phyloP scores from a whole-genome alignment of 2,329 filamentous ascomycete genomes.

The Sporothrix globosa region DNA sequence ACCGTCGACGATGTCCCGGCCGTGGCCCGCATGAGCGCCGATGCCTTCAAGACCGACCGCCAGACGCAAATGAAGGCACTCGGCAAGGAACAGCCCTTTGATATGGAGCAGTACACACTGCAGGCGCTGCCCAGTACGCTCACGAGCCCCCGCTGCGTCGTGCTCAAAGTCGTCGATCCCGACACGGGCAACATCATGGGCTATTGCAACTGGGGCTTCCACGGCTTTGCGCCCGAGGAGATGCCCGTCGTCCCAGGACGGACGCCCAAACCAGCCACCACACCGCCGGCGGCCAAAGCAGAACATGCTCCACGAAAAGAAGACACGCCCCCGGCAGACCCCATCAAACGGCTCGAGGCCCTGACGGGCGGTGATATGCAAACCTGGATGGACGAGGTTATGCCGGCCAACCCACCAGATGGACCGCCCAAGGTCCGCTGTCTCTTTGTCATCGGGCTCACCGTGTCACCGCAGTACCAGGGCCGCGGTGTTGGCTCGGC shows the following conservation, averaged over 20 bases:
- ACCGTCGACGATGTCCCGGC: not conserved
- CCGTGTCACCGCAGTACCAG: slow-evolving; percentile 2
- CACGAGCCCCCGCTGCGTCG: not conserved
- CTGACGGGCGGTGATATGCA: not conserved
- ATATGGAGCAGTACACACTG: not conserved
- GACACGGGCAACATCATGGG: not conserved
- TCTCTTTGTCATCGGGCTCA: not conserved
- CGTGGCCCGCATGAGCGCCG: not conserved
- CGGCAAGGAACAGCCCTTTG: not conserved
- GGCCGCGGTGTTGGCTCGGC: slow-evolving; percentile 11
- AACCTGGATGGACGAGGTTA: slow-evolving; percentile 5
- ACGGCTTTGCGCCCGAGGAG: not conserved
- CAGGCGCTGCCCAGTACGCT: not conserved
- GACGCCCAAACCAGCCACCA: not conserved
- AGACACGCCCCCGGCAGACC: not conserved
- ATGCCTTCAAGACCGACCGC: slow-evolving; percentile 5
- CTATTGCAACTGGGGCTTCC: slow-evolving; percentile 9
- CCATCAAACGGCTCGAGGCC: slow-evolving; percentile 9
- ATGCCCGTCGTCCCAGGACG: not conserved
- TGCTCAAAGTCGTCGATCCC: not conserved
- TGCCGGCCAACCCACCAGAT: not conserved
- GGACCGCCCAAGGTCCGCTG: not conserved
- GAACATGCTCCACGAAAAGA: not conserved
- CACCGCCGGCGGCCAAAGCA: not conserved
- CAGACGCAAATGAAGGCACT: not conserved